Conservation (phyloP, 768 basidiomycete genomes). For the Lactarius akahatsu region DNA sequence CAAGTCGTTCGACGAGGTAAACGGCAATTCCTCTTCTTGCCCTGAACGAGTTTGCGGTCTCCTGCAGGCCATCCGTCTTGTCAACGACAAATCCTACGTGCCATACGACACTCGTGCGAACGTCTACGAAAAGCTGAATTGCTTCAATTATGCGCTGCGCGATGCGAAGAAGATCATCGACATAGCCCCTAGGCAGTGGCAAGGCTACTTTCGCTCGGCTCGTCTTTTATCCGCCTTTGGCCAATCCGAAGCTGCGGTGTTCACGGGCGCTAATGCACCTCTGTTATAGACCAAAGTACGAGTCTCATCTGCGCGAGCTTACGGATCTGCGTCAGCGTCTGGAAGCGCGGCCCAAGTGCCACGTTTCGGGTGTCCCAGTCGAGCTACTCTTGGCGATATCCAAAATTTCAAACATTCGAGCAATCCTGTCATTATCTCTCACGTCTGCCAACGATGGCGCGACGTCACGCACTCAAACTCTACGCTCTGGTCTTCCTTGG, state of each 20-base stretch:
- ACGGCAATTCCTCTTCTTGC: not conserved
- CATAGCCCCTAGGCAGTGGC: constrained; percentile 66
- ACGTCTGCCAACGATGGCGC: constrained; percentile 67
- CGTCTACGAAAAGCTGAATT: constrained; percentile 60
- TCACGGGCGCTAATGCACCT: constrained; percentile 56
- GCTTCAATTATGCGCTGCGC: constrained; percentile 60
- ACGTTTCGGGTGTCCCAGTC: constrained; percentile 49
- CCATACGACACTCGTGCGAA: constrained; percentile 78
- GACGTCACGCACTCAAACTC: constrained; percentile 50
- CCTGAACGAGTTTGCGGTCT: constrained; percentile 2
- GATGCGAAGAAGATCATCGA: constrained; percentile 71
- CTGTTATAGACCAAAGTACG: constrained; percentile 43
- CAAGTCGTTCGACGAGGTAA: constrained; percentile 19
- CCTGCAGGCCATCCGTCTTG: constrained; percentile 20
- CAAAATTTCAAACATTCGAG: constrained; percentile 45
- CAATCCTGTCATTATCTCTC: constrained; percentile 49
- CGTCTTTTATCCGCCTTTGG: constrained; percentile 56
- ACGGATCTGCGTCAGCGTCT: constrained; percentile 20
- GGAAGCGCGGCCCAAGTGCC: constrained; percentile 3
- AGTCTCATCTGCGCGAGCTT: constrained; percentile 38
- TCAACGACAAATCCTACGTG: constrained; percentile 29
- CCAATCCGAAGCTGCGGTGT: constrained; percentile 54
- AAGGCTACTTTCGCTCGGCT: constrained; percentile 75
- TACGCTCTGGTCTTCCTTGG: constrained; percentile 58
- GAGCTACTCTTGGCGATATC: constrained; percentile 64